These are phyloP conservation scores for Malassezia equina DNA, from an alignment of 1,284 basidiomycete genomes.

Conservation along the genomic window DNA sequence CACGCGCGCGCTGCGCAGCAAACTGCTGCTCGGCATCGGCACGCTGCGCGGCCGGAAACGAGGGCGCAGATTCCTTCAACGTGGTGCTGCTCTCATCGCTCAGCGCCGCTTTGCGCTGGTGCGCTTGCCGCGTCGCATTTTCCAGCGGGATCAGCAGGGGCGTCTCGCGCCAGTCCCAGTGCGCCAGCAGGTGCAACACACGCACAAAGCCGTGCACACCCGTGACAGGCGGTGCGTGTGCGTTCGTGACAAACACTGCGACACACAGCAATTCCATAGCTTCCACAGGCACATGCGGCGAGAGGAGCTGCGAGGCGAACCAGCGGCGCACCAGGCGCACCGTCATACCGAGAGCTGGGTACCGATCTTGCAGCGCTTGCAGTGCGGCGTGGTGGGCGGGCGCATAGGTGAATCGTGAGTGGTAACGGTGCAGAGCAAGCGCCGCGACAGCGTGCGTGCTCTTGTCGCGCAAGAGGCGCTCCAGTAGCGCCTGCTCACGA, in stretches of 20 bases:
- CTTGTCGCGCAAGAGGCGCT: slow-evolving; percentile 56
- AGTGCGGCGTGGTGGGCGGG: slow-evolving; percentile 79
- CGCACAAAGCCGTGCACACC: slow-evolving; percentile 64
- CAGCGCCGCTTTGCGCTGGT: slow-evolving; percentile 52
- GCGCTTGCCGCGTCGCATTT: slow-evolving; percentile 25
- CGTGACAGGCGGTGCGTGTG: slow-evolving; percentile 49
- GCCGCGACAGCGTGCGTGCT: slow-evolving; percentile 50
- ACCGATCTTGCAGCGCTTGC: slow-evolving; percentile 67
- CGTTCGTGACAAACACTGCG: slow-evolving; percentile 51
- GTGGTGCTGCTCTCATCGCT: not conserved
- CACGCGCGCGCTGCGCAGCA: slow-evolving; percentile 46
- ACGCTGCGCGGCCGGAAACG: slow-evolving; percentile 52
- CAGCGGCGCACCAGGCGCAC: slow-evolving; percentile 83
- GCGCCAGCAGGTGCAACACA: slow-evolving; percentile 62
- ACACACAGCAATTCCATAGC: slow-evolving; percentile 82
- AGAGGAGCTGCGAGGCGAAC: slow-evolving; percentile 78
- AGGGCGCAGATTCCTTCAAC: slow-evolving; percentile 19
- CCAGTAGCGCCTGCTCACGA: slow-evolving; percentile 68
- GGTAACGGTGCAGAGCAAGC: slow-evolving; percentile 60
- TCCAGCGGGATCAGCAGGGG: slow-evolving; percentile 53
- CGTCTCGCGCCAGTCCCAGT: slow-evolving; percentile 64
- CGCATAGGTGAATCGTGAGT: slow-evolving; percentile 62
- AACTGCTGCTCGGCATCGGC: slow-evolving; percentile 57
- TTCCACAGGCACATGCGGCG: slow-evolving; percentile 59
- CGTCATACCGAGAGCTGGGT: slow-evolving; percentile 69